phyloP scores from a whole-genome alignment of 352 stramenopile genomes.

The Pythium coloratum region DNA sequence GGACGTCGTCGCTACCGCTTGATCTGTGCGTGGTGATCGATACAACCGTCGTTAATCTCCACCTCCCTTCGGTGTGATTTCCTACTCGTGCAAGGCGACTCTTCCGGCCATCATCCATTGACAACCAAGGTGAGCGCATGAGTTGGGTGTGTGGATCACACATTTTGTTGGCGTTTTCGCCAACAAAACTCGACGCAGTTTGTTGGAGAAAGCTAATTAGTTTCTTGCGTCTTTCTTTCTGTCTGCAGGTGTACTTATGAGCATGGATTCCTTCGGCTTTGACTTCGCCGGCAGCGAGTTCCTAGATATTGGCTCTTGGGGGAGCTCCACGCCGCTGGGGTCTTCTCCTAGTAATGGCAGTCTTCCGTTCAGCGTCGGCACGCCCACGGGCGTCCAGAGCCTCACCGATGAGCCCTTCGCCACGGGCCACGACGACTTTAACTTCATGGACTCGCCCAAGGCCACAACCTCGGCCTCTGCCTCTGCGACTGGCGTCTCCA shows the following conservation, averaged over 20 bases:
- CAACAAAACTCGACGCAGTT: background rate
- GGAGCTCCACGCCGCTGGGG: conserved; percentile 58
- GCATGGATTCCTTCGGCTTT: conserved; percentile 87
- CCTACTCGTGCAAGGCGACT: background rate
- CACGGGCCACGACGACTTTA: conserved; percentile 65
- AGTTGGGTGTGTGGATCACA: background rate
- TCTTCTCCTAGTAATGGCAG: conserved; percentile 62
- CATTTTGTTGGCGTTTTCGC: background rate
- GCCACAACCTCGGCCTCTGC: conserved; percentile 24
- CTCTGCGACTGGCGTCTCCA: conserved; percentile 21
- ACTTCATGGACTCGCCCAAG: conserved; percentile 80
- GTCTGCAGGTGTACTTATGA: background rate
- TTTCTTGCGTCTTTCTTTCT: background rate
- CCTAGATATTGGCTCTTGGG: conserved; percentile 77
- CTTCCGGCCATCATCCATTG: conserved; percentile 4
- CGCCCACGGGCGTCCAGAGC: conserved; percentile 79
- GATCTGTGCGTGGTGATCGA: background rate
- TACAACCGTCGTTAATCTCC: background rate
- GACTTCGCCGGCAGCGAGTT: conserved; percentile 75
- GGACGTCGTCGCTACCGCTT: background rate
- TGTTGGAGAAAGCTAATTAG: conserved; percentile 2
- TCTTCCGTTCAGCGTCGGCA: conserved; percentile 84
- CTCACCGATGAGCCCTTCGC: conserved; percentile 77
- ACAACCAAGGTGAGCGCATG: conserved; percentile 5
- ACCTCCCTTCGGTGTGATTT: background rate